phyloP scores from a whole-genome alignment of 768 basidiomycete species.

The Termitomyces sp. region DNA sequence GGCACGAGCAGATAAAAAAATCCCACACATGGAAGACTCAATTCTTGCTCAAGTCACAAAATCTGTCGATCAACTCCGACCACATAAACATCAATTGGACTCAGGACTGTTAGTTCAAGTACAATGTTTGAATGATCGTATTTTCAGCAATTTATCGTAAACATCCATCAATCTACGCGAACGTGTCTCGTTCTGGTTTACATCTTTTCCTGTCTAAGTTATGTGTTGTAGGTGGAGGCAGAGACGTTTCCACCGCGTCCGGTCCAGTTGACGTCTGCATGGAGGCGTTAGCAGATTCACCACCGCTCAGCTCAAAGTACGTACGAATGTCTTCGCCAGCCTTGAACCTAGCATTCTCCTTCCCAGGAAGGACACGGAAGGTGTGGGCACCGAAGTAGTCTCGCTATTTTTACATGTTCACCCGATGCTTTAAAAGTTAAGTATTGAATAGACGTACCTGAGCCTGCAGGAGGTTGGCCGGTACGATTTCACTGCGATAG shows the following conservation, averaged over 20 bases:
- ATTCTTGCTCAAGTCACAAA: conserved; percentile 12
- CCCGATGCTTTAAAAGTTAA: neutral
- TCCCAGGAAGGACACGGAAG: conserved; percentile 90
- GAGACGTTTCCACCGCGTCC: conserved; percentile 96
- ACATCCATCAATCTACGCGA: conserved; percentile 9
- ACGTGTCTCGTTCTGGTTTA: neutral
- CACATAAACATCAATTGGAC: neutral
- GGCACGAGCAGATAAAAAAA: conserved; percentile 45
- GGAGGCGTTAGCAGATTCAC: conserved; percentile 1
- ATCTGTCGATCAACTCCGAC: neutral
- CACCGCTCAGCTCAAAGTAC: conserved; percentile 27
- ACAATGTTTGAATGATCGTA: neutral
- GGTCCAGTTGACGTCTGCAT: conserved; percentile 94
- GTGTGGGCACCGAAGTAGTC: conserved; percentile 99
- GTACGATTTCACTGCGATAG: conserved; percentile 92
- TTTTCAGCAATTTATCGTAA: conserved; percentile 7
- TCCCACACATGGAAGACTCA: conserved; percentile 60
- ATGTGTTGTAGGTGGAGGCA: conserved; percentile 76
- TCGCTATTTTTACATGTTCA: conserved; percentile 43
- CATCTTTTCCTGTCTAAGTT: conserved; percentile 16
- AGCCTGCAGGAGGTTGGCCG: conserved; percentile 92
- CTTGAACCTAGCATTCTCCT: conserved; percentile 82
- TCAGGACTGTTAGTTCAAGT: neutral
- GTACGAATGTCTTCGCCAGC: conserved; percentile 83
- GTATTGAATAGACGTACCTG: conserved; percentile 48